Evolutionary conservation across 2,329 filamentous ascomycete genomes (phyloP), one percentile per base, ranked within the genome.

Genomic region (Aspergillus vadensis): DNA sequence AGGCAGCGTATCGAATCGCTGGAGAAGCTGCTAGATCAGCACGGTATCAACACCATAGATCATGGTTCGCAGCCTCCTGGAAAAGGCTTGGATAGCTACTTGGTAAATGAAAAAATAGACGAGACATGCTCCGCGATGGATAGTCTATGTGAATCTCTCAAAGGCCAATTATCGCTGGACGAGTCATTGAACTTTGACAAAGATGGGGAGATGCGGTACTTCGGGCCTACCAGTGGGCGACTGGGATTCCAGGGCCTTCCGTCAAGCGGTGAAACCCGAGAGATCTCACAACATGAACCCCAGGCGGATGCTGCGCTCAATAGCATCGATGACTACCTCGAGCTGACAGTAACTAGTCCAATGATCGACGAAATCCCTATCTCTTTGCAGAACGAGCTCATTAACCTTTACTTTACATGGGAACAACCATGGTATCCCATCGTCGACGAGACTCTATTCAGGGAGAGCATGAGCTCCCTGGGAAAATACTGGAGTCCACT

Each of bases 351-450:
- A 19, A 7, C 14, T 8, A 50, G 47, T 19, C 39, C 53, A 2
- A 32, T 47, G 7, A 25, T 43, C 3, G 41, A 61, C 9, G 51
- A 57, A n/a, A 53, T 67, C 8, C 60, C 67, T 5, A 64, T 67
- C 12, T 66, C 70, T 8, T 63, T 77, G 0, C 65, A 70, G 49
- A 63, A 67, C 12, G 68, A 77, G 38, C 56, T 73, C 8, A 68
- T 77, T 8, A 69, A 74, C 25, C 53, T 76, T 1, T 78, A 75
- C 54, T 78, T 78, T 48, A 62, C 64, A 10, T 78, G 75, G 71
- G 73, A 78, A 21, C 71, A 75, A 12, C 75, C 76, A 0, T 77
- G 75, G 73, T 66, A 64, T 15, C 73, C 76, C n/a, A 60, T 76
- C 0, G 68, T 77, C 0, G 70, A 78, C 32, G 76, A 78, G 44